Conservation (phyloP, 805 yeast species). For the Debaryomyces tyrocola region DNA sequence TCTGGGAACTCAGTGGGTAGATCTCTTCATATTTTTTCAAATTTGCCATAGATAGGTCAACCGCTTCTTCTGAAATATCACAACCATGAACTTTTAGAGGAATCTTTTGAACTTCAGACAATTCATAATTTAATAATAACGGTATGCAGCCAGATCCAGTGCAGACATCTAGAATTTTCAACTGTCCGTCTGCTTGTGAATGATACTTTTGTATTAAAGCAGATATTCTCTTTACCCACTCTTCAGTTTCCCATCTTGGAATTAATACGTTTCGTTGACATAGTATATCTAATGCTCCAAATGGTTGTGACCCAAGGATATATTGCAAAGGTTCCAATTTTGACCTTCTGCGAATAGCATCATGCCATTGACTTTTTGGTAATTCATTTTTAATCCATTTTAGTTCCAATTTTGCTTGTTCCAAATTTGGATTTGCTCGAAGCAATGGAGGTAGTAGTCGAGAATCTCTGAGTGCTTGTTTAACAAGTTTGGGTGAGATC, state of each 20-base stretch:
- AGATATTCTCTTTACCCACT: conserved; percentile 63
- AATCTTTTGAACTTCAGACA: conserved; percentile 6
- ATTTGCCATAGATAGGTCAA: conserved; percentile 51
- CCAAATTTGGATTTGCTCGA: conserved; percentile 27
- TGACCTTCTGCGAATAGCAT: conserved; percentile 57
- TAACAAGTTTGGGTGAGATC: conserved; percentile 24
- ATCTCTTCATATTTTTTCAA: conserved; percentile 8
- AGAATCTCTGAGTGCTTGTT: conserved; percentile 25
- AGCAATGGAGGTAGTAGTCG: conserved; percentile 34
- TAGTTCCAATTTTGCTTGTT: conserved; percentile 55
- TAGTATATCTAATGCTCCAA: conserved; percentile 61
- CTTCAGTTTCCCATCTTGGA: conserved; percentile 96
- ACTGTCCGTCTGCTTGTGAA: neutral
- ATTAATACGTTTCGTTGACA: conserved; percentile 72
- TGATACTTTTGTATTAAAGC: conserved; percentile 2
- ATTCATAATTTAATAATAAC: conserved; percentile 39
- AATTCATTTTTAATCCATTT: conserved; percentile 65
- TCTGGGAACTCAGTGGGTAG: neutral
- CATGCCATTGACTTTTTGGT: conserved; percentile 43
- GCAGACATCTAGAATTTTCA: conserved; percentile 65
- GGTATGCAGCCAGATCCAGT: conserved; percentile 91
- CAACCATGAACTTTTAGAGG: conserved; percentile 39
- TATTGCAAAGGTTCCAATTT: conserved; percentile 75
- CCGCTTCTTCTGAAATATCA: conserved; percentile 58
- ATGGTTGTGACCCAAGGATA: conserved; percentile 83